Percentiles rank a stretch among this genome's conserved stretches.
These are phyloP conservation scores for Clavariopsis aquatica DNA, from an alignment of 495 filamentous ascomycete species.

Conservation along the genomic window DNA sequence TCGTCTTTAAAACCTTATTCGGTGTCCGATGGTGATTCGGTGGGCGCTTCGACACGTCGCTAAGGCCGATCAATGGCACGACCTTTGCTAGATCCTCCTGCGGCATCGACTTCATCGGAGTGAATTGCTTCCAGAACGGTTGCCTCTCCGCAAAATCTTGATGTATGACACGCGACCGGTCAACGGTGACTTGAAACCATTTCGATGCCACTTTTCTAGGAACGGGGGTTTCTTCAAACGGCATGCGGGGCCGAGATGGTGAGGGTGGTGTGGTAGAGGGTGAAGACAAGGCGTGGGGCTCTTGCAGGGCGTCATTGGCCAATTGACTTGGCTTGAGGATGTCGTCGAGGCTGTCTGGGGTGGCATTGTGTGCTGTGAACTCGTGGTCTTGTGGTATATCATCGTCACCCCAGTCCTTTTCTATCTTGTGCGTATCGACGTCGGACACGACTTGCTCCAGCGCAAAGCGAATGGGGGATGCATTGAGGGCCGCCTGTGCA, in stretches of 20 bases:
- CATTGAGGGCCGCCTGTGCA: constrained; percentile 44
- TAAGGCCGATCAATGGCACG: constrained; percentile 42
- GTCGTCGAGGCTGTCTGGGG: constrained; percentile 29
- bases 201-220: constrained; percentile 2
- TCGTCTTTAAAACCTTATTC: constrained; percentile 31
- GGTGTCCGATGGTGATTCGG: constrained; percentile 35
- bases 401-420: neutral
- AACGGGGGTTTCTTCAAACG: constrained; percentile 5
- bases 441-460: constrained; percentile 26
- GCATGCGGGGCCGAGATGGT: neutral
- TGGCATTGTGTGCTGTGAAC: neutral
- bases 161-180: constrained; percentile 43
- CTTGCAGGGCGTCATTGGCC: constrained; percentile 1
- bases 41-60: constrained; percentile 39
- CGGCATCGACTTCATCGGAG: constrained; percentile 30
- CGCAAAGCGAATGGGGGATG: constrained; percentile 47
- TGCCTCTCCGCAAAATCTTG: constrained; percentile 47
- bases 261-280: neutral
- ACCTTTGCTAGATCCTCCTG: constrained; percentile 41
- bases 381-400: constrained; percentile 2
- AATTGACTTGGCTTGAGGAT: constrained; percentile 24
- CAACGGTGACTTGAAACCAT: constrained; percentile 37
- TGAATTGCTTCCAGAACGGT: constrained; percentile 45
- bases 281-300: neutral
- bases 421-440: constrained; percentile 1